Conservation (phyloP, 2,329 filamentous ascomycete genomes). For the Penicillium sp. region DNA sequence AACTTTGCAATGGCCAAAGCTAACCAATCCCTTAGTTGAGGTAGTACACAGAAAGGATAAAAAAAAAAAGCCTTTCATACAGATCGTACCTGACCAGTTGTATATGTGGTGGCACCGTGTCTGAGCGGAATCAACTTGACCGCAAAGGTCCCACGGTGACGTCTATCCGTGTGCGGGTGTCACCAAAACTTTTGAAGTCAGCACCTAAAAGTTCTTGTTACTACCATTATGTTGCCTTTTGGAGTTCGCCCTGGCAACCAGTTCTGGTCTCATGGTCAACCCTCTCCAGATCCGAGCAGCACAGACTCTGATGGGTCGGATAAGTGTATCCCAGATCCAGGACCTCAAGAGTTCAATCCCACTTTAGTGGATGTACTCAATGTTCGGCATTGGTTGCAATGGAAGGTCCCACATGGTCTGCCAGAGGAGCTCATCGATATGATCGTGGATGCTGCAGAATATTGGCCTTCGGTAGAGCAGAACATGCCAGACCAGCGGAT, state of each 20-base stretch:
- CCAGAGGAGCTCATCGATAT: constrained; percentile 40
- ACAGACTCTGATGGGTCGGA: neutral
- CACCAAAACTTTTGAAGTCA: neutral
- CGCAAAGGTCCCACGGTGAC: neutral
- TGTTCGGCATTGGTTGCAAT: constrained; percentile 32
- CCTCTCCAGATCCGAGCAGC: neutral
- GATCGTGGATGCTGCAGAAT: constrained; percentile 40
- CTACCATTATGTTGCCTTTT: constrained; percentile 3
- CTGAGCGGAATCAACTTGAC: neutral
- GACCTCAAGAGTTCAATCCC: constrained; percentile 23
- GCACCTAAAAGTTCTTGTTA: neutral
- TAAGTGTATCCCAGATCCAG: neutral
- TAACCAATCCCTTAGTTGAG: neutral
- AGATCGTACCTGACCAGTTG: neutral
- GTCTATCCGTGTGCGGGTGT: neutral
- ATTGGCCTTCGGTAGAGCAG: constrained; percentile 30
- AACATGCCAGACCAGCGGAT: constrained; percentile 19
- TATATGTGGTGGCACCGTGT: neutral
- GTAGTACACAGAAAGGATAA: neutral
- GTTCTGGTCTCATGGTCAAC: neutral
- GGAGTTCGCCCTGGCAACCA: neutral
- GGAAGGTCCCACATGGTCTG: constrained; percentile 26
- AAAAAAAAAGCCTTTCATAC: neutral
- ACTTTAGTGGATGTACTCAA: constrained; percentile 33
- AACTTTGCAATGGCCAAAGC: neutral